Evolutionary conservation across 352 stramenopile genomes (phyloP).

Genomic region (Phytophthora crassamura): DNA sequence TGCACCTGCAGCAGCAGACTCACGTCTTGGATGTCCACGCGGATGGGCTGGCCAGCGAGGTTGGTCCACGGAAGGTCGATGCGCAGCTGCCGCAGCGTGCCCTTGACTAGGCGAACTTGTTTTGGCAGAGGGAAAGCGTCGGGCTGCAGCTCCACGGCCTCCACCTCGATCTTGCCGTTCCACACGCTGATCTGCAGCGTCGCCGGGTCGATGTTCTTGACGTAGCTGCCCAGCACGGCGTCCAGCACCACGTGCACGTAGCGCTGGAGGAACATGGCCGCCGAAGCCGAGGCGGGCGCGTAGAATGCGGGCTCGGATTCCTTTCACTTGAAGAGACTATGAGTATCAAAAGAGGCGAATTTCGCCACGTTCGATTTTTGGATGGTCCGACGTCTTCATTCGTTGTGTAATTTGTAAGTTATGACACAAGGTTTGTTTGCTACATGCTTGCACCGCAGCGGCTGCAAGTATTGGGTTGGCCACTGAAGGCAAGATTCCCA

Average conservation of each 20-base stretch:
- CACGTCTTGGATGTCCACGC: constrained; percentile 80
- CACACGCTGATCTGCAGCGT: constrained; percentile 86
- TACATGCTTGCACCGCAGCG: no score
- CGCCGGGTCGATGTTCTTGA: constrained; percentile 90
- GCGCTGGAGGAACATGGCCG: constrained; percentile 78
- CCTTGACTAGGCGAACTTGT: constrained; percentile 75
- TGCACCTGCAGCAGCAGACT: constrained; percentile 71
- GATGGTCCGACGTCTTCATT: no score
- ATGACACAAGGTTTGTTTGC: no score
- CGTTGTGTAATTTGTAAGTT: no score
- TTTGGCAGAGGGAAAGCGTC: constrained; percentile 74
- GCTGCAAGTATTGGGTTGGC: no score
- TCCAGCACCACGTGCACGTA: constrained; percentile 88
- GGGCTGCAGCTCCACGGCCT: constrained; percentile 79
- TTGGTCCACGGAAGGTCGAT: constrained; percentile 85
- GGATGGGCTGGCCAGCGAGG: constrained; percentile 72
- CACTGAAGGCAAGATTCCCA: no score
- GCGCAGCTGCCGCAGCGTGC: constrained; percentile 74
- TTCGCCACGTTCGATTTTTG: no score
- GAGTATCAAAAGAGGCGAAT: no score
- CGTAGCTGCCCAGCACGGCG: constrained; percentile 81
- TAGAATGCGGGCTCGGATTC: background rate
- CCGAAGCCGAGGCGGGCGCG: background rate
- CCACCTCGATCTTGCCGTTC: constrained; percentile 87
- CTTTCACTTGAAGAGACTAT: no score